Base-by-base conservation (phyloP, 306 rosid species). In the Chamaecrista fasciculata region DNA sequence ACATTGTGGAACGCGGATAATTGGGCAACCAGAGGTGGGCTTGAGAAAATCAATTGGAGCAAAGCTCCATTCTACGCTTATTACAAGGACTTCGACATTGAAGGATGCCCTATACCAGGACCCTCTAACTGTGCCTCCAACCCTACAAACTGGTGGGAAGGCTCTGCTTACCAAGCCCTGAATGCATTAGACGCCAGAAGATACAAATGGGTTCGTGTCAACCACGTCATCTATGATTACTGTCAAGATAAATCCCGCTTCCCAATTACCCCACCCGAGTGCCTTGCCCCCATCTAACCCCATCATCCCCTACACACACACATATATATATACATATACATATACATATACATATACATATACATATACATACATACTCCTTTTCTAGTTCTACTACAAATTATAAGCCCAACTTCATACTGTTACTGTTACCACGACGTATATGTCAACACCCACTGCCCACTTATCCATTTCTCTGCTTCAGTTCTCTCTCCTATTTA, bases 1-100 rank as follows among this genome's bases (percentile, higher is more conserved):
- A 90, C 98, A 14, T 24, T 93, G 39, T 90, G 98, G 98, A 97
- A 90, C 72, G 98, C 97, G 8, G 98, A 93, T 71, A 79, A 93
- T n/a, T 93, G 98, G 98, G 98, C 98, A 14, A 93, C 98, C 4
- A 88, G 98, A 73, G 98, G 98, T 4, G 97, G 98, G 6, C 75
- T 93, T 5, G 98, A 93, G 85, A 93, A 93, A 84, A 93, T 93
- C 11, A 63, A 93, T 74, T 93, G 98, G 98, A 83, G 84, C 72
- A 87, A 86, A 76, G 94, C 98, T 21, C 98, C 97, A 0, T 93
- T 93, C 79, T 64, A 43, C 15, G 84, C 97, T 49, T 85, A 90
- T 26, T 93, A 88, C 86, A 90, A 80, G 62, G 98, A 93, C 69
- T 86, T 93, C 62, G 94, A 93, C 65, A 90, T 93, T 7, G 98